Base-by-base conservation (phyloP, 2,329 filamentous ascomycete species). In the Cadophora sp. region DNA sequence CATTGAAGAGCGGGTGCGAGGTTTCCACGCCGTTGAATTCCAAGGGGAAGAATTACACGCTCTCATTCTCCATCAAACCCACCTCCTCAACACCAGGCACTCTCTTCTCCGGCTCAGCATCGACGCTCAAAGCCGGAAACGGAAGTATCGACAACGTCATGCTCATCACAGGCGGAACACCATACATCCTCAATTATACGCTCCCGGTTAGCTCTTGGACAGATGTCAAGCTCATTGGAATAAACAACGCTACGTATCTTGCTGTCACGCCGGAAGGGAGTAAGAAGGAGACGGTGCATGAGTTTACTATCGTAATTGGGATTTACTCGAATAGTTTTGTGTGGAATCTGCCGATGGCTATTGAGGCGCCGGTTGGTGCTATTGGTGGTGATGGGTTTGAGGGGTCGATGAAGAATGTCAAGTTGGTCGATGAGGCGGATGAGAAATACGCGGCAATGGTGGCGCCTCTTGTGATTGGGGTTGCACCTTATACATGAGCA, bases 1-100 rank as follows among this genome's bases (percentile, higher is more conserved):
- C 70, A 1, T 71, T 85, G 24, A 73, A 75, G 4, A 68, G 77
- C 0, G 68, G 75, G 0, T 87, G 85, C 72, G 76, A 76, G 3
- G 66, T 87, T 1, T 76, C 68, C 1, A 87, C 85, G 0, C 84
- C 84, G 0, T 74, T 86, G 9, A 76, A 76, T 0, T 85, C 83
- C 40, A 89, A 89, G 73, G 87, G 87, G 2, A 80, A 85, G 67
- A 80, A 87, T 72, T 89, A 89, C 75, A 86, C 83, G 0, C 79
- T 89, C 1, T 80, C 82, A 0, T 79, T 88, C 16, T 77, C 79
- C 0, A 71, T 85, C n/a, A 73, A 77, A 1, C 76, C 81, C 0
- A 72, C 71, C 0, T 75, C 76, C 14, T 65, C 72, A 2, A 76
- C 73, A 1, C 80, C 81, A 37, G 80, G 80, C 0, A 81, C 78